Conservation (phyloP, 768 basidiomycete genomes). For the Tylopilus vinaceipallidus region DNA sequence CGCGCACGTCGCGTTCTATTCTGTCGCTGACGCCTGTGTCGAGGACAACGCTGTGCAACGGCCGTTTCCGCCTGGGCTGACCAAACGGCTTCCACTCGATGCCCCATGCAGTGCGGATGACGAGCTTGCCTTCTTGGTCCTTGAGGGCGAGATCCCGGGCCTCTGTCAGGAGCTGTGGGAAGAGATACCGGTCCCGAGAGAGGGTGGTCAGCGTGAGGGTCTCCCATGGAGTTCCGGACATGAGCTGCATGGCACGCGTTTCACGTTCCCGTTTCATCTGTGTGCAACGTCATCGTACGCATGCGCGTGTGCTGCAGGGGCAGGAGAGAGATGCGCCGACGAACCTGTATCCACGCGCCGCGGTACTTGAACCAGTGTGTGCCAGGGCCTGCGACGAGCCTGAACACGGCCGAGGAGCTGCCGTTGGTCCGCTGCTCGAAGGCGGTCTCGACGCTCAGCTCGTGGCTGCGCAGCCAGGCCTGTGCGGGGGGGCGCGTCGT, state of each 20-base stretch:
- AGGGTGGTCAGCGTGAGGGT: constrained; percentile 93
- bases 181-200: constrained; percentile 79
- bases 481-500: constrained; percentile 21
- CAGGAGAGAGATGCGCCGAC: constrained; percentile 2
- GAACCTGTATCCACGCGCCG: constrained; percentile 94
- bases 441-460: constrained; percentile 91
- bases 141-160: constrained; percentile 87
- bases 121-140: constrained; percentile 89
- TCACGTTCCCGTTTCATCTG: constrained; percentile 97
- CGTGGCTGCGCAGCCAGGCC: constrained; percentile 74
- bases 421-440: constrained; percentile 90
- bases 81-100: constrained; percentile 97
- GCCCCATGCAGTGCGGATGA: constrained; percentile 96
- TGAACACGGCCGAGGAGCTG: constrained; percentile 85
- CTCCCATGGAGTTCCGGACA: constrained; percentile 95
- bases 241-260: constrained; percentile 85
- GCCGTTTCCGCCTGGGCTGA: constrained; percentile 81
- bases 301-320: too few relatives aligned
- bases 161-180: constrained; percentile 78
- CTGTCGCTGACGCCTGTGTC: constrained; percentile 78
- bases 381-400: constrained; percentile 93
- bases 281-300: too few relatives aligned
- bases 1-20: constrained; percentile 76
- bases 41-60: constrained; percentile 86
- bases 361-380: constrained; percentile 89